phyloP scores from a whole-genome alignment of 805 yeast species.

The Candida wancherniae region DNA sequence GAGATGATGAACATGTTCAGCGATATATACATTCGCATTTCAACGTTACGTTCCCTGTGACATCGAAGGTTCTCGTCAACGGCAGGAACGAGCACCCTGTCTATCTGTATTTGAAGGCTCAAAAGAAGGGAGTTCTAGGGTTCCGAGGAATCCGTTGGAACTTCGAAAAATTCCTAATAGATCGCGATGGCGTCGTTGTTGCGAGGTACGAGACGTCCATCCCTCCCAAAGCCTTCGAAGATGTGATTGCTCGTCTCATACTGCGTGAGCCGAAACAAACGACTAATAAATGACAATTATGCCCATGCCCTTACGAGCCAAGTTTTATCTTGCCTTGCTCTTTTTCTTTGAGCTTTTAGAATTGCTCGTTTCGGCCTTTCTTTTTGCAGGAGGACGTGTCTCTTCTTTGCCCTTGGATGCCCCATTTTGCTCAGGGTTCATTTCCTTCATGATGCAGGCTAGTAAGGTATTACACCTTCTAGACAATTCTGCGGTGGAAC shows the following conservation, averaged over 20 bases:
- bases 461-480: conserved; percentile 80
- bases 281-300: background rate
- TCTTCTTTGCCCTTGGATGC: conserved; percentile 2
- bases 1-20: conserved; percentile 38
- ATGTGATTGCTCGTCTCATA: conserved; percentile 16
- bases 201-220: conserved; percentile 63
- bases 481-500: conserved; percentile 71
- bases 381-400: background rate
- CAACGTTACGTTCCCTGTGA: conserved; percentile 35
- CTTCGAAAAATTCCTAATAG: conserved; percentile 68
- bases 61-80: conserved; percentile 35
- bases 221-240: conserved; percentile 57
- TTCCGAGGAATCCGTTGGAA: conserved; percentile 62
- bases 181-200: conserved; percentile 52
- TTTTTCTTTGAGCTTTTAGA: conserved; percentile 3
- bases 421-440: conserved; percentile 13
- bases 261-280: background rate
- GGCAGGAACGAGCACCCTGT: conserved; percentile 29
- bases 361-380: conserved; percentile 3
- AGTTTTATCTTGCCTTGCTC: conserved; percentile 2
- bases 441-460: conserved; percentile 68
- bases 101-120: conserved; percentile 26
- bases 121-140: conserved; percentile 28
- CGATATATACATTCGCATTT: conserved; percentile 18
- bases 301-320: background rate